phyloP scores from a whole-genome alignment of 768 basidiomycete genomes.

The Leccinum longicurvipes region DNA sequence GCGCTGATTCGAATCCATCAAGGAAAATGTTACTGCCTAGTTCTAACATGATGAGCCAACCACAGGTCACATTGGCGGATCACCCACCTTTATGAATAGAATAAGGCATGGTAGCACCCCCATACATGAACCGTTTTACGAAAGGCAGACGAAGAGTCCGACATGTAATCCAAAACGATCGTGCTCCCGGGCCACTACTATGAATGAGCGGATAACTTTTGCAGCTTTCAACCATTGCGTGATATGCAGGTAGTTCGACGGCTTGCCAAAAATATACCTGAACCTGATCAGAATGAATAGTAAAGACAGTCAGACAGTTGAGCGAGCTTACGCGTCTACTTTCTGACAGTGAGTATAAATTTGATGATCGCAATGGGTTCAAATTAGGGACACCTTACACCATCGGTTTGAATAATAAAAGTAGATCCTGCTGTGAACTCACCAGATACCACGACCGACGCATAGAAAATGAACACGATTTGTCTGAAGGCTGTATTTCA shows the following conservation, averaged over 20 bases:
- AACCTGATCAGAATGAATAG: slow-evolving; percentile 3
- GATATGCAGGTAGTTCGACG: slow-evolving; percentile 96
- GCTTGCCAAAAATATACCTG: slow-evolving; percentile 99
- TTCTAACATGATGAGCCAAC: neutral
- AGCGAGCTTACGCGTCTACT: slow-evolving; percentile 81
- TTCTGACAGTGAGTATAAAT: slow-evolving; percentile 62
- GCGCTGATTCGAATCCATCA: slow-evolving; percentile 93
- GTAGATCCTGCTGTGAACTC: slow-evolving; percentile 28
- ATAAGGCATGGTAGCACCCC: slow-evolving; percentile 98
- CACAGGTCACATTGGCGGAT: neutral
- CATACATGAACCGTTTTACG: slow-evolving; percentile 98
- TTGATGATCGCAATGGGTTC: slow-evolving; percentile 99
- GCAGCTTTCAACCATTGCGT: slow-evolving; percentile 94
- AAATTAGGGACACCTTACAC: slow-evolving; percentile 79
- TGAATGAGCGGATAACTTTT: slow-evolving; percentile 85
- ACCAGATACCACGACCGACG: slow-evolving; percentile 99
- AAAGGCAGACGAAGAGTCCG: slow-evolving; percentile 96
- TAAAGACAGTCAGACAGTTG: neutral
- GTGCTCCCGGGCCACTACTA: slow-evolving; percentile 99
- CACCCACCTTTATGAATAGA: slow-evolving; percentile 90
- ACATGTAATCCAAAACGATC: slow-evolving; percentile 97
- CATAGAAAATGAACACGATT: slow-evolving; percentile 98
- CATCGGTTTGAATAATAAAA: neutral
- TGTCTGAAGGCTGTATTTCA: slow-evolving; percentile 92
- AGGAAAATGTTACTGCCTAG: slow-evolving; percentile 98